phyloP scores from a whole-genome alignment of 2,329 filamentous ascomycete genomes.

The Aspergillus costaricaensis region DNA sequence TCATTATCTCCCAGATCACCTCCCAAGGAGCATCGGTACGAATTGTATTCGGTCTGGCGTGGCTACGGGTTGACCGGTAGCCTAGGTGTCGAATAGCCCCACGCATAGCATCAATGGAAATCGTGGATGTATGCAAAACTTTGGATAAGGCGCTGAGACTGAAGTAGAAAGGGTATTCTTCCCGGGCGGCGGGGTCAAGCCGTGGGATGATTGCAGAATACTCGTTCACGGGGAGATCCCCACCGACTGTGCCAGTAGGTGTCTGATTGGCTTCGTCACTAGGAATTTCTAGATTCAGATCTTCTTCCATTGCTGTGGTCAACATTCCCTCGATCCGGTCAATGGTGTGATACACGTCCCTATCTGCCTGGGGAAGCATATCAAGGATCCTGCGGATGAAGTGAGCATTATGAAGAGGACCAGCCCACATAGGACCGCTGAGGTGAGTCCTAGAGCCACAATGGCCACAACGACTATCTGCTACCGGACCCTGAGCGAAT shows the following conservation, averaged over 20 bases:
- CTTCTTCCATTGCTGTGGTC: conserved; percentile 80
- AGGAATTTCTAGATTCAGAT: conserved; percentile 32
- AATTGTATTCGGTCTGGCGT: conserved; percentile 85
- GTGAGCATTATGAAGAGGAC: conserved; percentile 77
- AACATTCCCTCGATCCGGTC: conserved; percentile 89
- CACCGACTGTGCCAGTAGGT: conserved; percentile 9
- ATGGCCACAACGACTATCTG: conserved; percentile 71
- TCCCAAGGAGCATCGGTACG: conserved; percentile 93
- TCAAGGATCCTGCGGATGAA: conserved; percentile 81
- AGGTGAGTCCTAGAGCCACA: conserved; percentile 86
- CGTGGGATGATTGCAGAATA: conserved; percentile 44
- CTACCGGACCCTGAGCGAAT: conserved; percentile 69
- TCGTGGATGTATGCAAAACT: conserved; percentile 75
- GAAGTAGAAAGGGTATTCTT: conserved; percentile 84
- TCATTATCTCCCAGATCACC: conserved; percentile 88
- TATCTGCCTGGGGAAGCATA: conserved; percentile 67
- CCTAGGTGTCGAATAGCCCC: conserved; percentile 80
- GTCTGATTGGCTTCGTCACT: conserved; percentile 16
- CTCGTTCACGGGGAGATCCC: conserved; percentile 21
- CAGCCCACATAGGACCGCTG: conserved; percentile 92
- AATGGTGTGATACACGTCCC: conserved; percentile 74
- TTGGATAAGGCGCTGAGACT: conserved; percentile 73
- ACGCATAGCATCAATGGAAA: conserved; percentile 74
- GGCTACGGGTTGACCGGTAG: conserved; percentile 80
- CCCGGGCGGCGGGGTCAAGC: conserved; percentile 63